Percentiles rank a stretch among this genome's conserved stretches.
These are phyloP conservation scores for Marchantia paleacea DNA, from an alignment of 225 moss, liverwort and hornwort species.

Conservation along the genomic window DNA sequence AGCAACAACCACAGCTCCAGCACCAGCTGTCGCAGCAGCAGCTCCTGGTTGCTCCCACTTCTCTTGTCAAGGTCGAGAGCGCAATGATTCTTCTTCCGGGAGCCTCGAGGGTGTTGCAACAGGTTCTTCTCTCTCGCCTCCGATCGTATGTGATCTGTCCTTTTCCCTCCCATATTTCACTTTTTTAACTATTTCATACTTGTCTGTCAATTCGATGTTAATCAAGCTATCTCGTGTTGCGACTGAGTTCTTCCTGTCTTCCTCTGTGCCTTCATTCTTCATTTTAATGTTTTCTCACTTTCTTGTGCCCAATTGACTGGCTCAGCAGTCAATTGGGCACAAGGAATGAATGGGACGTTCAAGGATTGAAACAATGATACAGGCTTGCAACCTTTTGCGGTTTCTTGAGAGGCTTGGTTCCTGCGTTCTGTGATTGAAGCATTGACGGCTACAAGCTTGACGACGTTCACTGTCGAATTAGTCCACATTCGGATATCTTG, in stretches of 20 bases:
- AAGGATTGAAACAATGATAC: not conserved
- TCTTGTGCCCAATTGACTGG: not conserved
- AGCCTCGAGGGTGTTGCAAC: slow-evolving; percentile 84
- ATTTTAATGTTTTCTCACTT: not conserved
- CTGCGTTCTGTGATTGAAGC: not conserved
- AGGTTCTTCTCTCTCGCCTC: slow-evolving; percentile 72
- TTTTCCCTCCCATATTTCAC: slow-evolving; percentile 1
- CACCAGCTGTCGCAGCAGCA: slow-evolving; percentile 6
- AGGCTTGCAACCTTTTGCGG: not conserved
- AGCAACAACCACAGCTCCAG: not conserved
- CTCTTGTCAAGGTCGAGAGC: slow-evolving; percentile 20
- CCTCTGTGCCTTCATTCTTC: not conserved
- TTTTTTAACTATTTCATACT: not conserved
- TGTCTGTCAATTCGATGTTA: not conserved
- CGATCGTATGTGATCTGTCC: slow-evolving; percentile 51
- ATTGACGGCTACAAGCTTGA: not conserved
- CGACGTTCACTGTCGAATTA: not conserved
- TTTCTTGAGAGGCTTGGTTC: not conserved
- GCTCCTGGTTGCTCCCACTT: slow-evolving; percentile 17
- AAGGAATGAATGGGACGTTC: not conserved
- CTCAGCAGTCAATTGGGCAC: no score
- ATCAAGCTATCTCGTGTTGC: not conserved
- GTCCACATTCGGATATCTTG: not conserved
- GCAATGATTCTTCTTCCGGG: slow-evolving; percentile 91
- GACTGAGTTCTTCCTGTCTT: not conserved